These are phyloP conservation scores for Candida montana DNA, from an alignment of 805 yeast genomes.

Conservation along the genomic window DNA sequence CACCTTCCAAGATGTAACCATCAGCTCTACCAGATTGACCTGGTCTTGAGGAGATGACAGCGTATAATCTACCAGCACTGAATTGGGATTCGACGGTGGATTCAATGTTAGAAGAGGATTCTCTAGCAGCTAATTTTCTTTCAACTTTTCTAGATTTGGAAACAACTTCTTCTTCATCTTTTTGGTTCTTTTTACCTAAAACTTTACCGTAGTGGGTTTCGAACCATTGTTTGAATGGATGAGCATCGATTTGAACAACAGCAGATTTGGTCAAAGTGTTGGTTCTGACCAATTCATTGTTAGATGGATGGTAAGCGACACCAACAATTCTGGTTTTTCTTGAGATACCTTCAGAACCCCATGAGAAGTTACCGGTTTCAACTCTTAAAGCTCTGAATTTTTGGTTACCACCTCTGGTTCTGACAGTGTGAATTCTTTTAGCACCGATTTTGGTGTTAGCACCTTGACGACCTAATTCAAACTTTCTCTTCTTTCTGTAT, in stretches of 20 bases:
- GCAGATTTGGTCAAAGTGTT: constrained; percentile 99
- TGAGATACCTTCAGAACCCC: constrained; percentile 99
- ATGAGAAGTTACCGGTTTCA: constrained; percentile 98
- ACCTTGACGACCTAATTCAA: constrained; percentile 99
- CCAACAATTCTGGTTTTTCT: constrained; percentile 98
- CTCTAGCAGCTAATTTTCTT: constrained; percentile 92
- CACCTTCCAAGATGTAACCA: constrained; percentile 99
- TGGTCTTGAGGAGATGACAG: constrained; percentile 98
- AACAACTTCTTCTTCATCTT: constrained; percentile 44
- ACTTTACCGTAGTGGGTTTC: constrained; percentile 96
- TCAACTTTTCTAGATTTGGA: constrained; percentile 73
- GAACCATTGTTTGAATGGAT: constrained; percentile 99
- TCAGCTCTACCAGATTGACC: constrained; percentile 99
- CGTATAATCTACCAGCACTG: constrained; percentile 98
- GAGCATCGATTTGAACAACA: constrained; percentile 98
- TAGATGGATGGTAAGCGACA: constrained; percentile 99
- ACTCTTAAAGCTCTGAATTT: constrained; percentile 99
- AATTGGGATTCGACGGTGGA: constrained; percentile 91
- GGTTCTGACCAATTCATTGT: constrained; percentile 99
- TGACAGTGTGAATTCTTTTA: constrained; percentile 98
- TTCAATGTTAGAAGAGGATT: constrained; percentile 79
- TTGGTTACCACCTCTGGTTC: constrained; percentile 99
- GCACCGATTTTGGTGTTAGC: constrained; percentile 99
- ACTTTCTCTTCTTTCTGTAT: constrained; percentile 99
- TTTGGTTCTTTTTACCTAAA: constrained; percentile 77